A percentile compares a stretch with the other conserved stretches of the same genome.
Evolutionary conservation across 306 rosid species (phyloP).

Genomic region (Cucumis cinereus): DNA sequence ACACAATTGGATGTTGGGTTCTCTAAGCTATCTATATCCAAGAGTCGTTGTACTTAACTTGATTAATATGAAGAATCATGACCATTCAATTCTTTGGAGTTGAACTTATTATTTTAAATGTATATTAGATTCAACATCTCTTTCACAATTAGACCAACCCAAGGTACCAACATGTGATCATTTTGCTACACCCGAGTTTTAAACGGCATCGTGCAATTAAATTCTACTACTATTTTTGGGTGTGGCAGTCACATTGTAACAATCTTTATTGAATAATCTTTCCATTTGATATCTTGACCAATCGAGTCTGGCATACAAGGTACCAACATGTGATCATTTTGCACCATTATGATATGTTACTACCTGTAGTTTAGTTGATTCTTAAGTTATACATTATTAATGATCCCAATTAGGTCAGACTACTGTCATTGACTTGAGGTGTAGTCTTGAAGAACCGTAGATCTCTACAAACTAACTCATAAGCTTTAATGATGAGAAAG

Average conservation of each 20-base stretch:
- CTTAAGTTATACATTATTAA: neutral
- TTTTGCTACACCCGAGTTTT: no score
- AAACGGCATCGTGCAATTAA: no score
- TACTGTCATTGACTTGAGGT: neutral
- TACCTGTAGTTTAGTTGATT: neutral
- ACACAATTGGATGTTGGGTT: neutral
- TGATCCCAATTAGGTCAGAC: neutral
- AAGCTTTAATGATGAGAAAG: neutral
- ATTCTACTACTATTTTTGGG: no score
- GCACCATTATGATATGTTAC: neutral
- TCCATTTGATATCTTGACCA: neutral
- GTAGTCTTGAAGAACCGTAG: neutral
- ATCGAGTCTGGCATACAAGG: neutral
- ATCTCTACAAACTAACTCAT: neutral
- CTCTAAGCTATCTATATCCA: neutral
- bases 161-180: neutral
- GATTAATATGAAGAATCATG: neutral
- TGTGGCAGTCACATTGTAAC: neutral
- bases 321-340: neutral
- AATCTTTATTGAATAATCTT: neutral
- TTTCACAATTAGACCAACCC: neutral
- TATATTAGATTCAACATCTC: neutral
- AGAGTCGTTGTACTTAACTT: neutral
- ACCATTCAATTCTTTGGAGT: neutral
- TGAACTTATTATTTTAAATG: neutral